Conservation (phyloP, 2,329 filamentous ascomycete species). For the Penicillium sp. region DNA sequence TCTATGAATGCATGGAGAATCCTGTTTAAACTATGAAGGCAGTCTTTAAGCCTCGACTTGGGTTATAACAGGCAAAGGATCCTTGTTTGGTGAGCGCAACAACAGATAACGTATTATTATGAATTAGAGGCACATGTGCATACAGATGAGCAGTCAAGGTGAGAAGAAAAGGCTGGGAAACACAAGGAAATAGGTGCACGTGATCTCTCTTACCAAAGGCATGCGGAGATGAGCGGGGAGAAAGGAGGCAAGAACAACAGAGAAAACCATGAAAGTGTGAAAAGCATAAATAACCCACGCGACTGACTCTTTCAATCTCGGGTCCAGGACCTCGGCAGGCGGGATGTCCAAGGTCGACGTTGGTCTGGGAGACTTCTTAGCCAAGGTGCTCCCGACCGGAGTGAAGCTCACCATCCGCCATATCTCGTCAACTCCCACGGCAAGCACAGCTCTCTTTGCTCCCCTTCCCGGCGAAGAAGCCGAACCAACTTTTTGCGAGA, state of each 20-base stretch:
- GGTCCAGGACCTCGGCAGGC: conserved; percentile 8
- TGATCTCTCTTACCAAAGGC: conserved; percentile 22
- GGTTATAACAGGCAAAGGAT: not conserved
- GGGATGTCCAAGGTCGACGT: conserved; percentile 37
- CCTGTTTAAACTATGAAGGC: not conserved
- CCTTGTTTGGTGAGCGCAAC: not conserved
- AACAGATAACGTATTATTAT: not conserved
- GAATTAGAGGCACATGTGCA: not conserved
- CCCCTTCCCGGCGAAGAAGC: conserved; percentile 72
- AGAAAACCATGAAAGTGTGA: conserved; percentile 10
- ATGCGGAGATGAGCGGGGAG: conserved; percentile 8
- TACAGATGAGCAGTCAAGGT: not conserved
- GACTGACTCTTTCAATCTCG: not conserved
- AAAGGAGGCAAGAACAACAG: conserved; percentile 6
- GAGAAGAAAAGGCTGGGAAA: not conserved
- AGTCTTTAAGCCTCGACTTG: not conserved
- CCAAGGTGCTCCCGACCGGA: conserved; percentile 57
- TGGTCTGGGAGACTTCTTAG: conserved; percentile 53
- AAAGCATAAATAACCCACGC: conserved; percentile 9
- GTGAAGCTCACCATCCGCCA: conserved; percentile 76
- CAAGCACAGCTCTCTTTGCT: conserved; percentile 76
- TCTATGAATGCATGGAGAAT: not conserved
- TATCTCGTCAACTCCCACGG: conserved; percentile 80
- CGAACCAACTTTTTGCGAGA: conserved; percentile 84
- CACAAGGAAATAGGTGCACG: conserved; percentile 16